Evolutionary conservation across 257 asterid genomes (phyloP), one percentile per base, ranked within the genome.

Genomic region (Gentiana macrophylla): DNA sequence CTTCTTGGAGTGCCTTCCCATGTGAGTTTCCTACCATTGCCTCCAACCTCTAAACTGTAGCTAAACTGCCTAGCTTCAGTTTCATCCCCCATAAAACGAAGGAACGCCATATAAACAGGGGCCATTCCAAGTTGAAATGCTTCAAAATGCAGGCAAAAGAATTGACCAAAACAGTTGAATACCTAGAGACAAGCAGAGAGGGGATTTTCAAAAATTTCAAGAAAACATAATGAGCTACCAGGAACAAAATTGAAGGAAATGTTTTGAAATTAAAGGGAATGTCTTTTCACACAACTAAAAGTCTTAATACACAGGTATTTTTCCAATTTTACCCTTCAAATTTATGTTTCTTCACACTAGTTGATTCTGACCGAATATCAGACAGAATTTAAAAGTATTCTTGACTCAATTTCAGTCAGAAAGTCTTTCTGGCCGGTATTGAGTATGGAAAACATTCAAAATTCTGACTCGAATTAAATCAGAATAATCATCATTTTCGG

Each of bases 1-100:
- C 96, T 87, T 61, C 96, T 71, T 5, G 96, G 96, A 58, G 94
- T 84, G 59, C 96, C 94, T 52, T 87, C 96, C 92, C 92, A 87
- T 53, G 69, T 73, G 44, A 87, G 94, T 65, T 84, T 84, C 64
- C 96, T 62, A 5, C 96, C 94, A 44, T 84, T 87, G 4, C 94
- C 94, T 48, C 96, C 93, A 43, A 84, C 94, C 73, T 87, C 94
- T 72, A 87, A 70, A 73, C 96, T 84, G 77, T 84, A 87, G 80
- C 87, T 80, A 66, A 79, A 86, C 69, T 81, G 80, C 43, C 89
- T 77, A 35, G 94, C 84, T 15, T 86, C 86, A 65, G 69, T 73
- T 68, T 86, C 95, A 3, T 86, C 91, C 48, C 95, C 94, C 95
- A 86, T 86, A 74, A 86, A 86, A 12, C 94, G 91, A 6, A 86